Percentiles rank a stretch among this genome's conserved stretches.
Conservation (phyloP, 2,329 filamentous ascomycete genomes). For the Cercospora zeae-maydis region DNA sequence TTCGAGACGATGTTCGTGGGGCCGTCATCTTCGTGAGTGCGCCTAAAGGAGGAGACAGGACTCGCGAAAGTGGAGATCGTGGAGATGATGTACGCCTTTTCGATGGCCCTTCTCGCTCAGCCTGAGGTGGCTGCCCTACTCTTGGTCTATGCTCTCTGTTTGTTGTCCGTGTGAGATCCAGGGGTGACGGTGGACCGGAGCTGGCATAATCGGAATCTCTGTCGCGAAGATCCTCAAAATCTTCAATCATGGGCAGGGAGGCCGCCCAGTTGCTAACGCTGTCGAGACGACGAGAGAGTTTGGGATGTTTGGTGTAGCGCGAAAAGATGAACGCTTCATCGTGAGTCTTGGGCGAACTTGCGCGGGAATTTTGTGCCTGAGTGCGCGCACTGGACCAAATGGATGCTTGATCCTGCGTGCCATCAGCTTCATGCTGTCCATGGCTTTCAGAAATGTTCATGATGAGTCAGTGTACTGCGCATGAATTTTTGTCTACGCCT, state of each 20-base stretch:
- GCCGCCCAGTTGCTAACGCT: not conserved
- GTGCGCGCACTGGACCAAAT: not conserved
- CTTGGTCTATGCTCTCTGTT: not conserved
- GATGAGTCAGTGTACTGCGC: not conserved
- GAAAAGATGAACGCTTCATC: constrained; percentile 1
- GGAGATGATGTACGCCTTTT: not conserved
- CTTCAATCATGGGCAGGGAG: not conserved
- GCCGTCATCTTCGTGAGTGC: not conserved
- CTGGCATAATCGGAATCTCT: not conserved
- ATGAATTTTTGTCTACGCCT: not conserved
- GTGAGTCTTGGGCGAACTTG: not conserved
- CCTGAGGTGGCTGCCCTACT: not conserved
- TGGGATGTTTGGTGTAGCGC: not conserved
- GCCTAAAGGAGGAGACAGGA: not conserved
- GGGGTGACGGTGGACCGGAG: not conserved
- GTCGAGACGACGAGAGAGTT: not conserved
- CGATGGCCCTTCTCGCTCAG: not conserved
- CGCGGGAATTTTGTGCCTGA: not conserved
- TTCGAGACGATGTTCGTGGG: not conserved
- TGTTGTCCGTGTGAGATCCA: not conserved
- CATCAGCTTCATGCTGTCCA: not conserved
- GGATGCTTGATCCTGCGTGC: not conserved
- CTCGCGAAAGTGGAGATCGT: not conserved
- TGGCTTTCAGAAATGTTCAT: not conserved
- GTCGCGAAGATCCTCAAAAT: not conserved